These are phyloP conservation scores for Plectosphaerella sp. DNA, from an alignment of 2,329 filamentous ascomycete species.

Conservation along the genomic window DNA sequence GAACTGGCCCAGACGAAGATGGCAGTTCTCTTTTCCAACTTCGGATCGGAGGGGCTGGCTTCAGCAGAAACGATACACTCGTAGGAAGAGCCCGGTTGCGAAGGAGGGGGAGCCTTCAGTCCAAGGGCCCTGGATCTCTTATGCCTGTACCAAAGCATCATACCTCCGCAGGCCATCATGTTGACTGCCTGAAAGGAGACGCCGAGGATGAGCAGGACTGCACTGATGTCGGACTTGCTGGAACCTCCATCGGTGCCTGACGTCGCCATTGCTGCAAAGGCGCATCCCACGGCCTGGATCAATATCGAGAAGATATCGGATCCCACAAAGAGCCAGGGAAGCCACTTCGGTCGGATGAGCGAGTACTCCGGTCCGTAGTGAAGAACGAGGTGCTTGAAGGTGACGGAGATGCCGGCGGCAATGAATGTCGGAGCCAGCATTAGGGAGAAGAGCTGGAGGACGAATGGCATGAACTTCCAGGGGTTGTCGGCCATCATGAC, in stretches of 20 bases:
- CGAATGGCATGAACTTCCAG: conserved; percentile 32
- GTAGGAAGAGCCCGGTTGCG: no score
- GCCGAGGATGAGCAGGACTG: conserved; percentile 13
- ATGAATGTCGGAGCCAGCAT: conserved; percentile 36
- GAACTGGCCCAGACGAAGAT: conserved; percentile 4
- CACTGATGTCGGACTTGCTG: not conserved
- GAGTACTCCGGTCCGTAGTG: conserved; percentile 33
- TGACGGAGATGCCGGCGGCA: conserved; percentile 38
- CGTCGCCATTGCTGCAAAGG: conserved; percentile 8
- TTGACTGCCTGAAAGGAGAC: conserved; percentile 16
- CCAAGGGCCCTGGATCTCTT: no score
- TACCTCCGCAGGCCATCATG: conserved; percentile 14
- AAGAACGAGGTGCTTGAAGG: conserved; percentile 37
- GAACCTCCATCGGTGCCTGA: no score
- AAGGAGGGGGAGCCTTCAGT: no score
- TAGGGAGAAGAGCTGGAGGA: conserved; percentile 36
- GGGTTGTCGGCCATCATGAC: conserved; percentile 34
- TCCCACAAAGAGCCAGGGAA: conserved; percentile 43
- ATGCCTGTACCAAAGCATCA: conserved; percentile 14
- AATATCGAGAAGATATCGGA: conserved; percentile 35
- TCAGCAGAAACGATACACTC: no score
- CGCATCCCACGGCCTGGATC: conserved; percentile 16
- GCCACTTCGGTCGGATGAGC: conserved; percentile 31
- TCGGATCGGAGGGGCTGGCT: not conserved
- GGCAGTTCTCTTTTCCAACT: not conserved